phyloP scores from a whole-genome alignment of 306 rosid genomes.

The Vigna radiata region DNA sequence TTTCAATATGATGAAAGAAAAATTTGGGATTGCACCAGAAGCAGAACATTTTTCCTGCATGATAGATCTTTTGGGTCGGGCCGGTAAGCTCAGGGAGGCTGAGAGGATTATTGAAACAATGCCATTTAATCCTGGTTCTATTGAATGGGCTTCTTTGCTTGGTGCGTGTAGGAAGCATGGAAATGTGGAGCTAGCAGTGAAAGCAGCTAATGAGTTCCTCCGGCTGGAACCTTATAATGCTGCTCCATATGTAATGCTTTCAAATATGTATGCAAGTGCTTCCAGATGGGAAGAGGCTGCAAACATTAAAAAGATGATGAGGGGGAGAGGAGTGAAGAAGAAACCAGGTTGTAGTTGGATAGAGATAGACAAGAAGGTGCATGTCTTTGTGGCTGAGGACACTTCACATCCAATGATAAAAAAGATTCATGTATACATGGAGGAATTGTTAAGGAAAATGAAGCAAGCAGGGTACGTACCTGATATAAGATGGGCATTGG shows the following conservation, averaged over 20 bases:
- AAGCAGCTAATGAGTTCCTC: constrained; percentile 70
- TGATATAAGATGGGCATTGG: constrained; percentile 69
- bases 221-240: constrained; percentile 72
- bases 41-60: constrained; percentile 81
- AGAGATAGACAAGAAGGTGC: constrained; percentile 67
- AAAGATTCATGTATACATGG: constrained; percentile 71
- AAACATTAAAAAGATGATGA: constrained; percentile 63
- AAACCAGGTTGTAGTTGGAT: constrained; percentile 93
- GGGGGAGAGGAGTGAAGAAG: constrained; percentile 79
- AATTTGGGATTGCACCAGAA: constrained; percentile 74
- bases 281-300: constrained; percentile 80
- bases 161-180: constrained; percentile 88
- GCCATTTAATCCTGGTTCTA: constrained; percentile 72
- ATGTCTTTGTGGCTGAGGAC: constrained; percentile 80
- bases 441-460: constrained; percentile 63
- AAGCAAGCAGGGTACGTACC: constrained; percentile 72
- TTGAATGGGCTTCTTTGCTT: constrained; percentile 83
- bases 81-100: constrained; percentile 72
- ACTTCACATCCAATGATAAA: constrained; percentile 75
- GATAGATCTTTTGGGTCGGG: constrained; percentile 86
- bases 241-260: constrained; percentile 70
- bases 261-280: constrained; percentile 70
- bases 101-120: constrained; percentile 74
- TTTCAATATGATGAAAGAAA: constrained; percentile 77
- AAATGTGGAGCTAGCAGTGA: constrained; percentile 77